Conservation (phyloP, 179 eudicot species). For the Drosera spatulata region DNA sequence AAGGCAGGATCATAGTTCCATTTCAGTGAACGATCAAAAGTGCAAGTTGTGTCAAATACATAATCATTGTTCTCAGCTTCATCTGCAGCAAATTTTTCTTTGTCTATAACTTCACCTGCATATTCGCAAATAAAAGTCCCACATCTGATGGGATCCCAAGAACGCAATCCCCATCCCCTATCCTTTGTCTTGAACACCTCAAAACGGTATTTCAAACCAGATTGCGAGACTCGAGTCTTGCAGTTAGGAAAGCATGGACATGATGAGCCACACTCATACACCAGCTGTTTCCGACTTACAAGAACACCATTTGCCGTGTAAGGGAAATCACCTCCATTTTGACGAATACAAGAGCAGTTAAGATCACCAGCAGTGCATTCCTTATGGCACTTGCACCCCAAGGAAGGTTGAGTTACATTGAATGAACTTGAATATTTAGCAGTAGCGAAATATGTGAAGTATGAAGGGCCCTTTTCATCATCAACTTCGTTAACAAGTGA, state of each 20-base stretch:
- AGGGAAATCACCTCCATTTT: slow-evolving; percentile 36
- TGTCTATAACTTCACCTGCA: slow-evolving; percentile 44
- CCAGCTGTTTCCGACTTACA: slow-evolving; percentile 19
- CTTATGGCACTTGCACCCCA: slow-evolving; percentile 29
- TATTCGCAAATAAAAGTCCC: slow-evolving; percentile 59
- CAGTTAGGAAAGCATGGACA: slow-evolving; percentile 44
- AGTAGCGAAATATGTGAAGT: slow-evolving; percentile 34
- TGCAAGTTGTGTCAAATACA: slow-evolving; percentile 41
- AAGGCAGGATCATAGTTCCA: slow-evolving; percentile 16
- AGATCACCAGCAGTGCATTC: slow-evolving; percentile 45
- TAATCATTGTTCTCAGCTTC: slow-evolving; percentile 24
- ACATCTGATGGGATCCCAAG: slow-evolving; percentile 56
- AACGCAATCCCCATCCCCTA: slow-evolving; percentile 63
- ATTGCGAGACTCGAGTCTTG: slow-evolving; percentile 42
- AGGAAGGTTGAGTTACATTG: slow-evolving; percentile 15
- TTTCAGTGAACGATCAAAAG: slow-evolving; percentile 15
- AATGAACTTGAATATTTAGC: slow-evolving; percentile 32
- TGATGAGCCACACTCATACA: slow-evolving; percentile 48
- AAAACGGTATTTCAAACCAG: slow-evolving; percentile 30
- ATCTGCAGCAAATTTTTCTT: slow-evolving; percentile 10
- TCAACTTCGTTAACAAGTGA: slow-evolving; percentile 53
- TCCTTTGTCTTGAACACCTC: slow-evolving; percentile 57
- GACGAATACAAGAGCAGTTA: slow-evolving; percentile 38
- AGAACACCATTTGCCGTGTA: slow-evolving; percentile 32
- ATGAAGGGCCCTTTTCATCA: slow-evolving; percentile 50